phyloP scores from a whole-genome alignment of 805 yeast species.

The fission yeast (Schizosaccharomyces pombe) region DNA sequence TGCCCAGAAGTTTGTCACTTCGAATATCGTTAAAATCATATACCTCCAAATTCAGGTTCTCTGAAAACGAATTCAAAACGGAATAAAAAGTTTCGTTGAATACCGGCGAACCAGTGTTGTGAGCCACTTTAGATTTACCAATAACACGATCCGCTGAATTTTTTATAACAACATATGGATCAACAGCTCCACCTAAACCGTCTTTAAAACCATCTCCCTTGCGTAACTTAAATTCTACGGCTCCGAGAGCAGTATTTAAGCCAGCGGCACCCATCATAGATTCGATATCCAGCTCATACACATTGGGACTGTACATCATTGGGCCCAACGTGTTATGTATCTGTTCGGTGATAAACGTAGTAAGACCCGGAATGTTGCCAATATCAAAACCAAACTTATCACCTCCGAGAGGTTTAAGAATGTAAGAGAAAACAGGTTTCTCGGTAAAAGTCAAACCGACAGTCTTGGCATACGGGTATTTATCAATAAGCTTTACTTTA shows the following conservation, averaged over 20 bases:
- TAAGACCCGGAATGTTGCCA: slow-evolving; percentile 67
- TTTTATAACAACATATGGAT: slow-evolving; percentile 61
- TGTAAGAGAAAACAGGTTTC: slow-evolving; percentile 74
- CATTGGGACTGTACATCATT: slow-evolving; percentile 65
- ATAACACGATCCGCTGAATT: slow-evolving; percentile 23
- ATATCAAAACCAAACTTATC: slow-evolving; percentile 70
- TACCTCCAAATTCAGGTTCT: slow-evolving; percentile 51
- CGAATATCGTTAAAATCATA: slow-evolving; percentile 59
- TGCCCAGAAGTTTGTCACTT: slow-evolving; percentile 61
- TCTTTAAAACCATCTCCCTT: slow-evolving; percentile 45
- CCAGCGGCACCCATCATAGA: slow-evolving; percentile 71
- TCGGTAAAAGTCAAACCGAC: slow-evolving; percentile 65
- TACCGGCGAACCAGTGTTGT: slow-evolving; percentile 45
- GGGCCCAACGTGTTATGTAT: slow-evolving; percentile 73
- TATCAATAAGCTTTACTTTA: slow-evolving; percentile 67
- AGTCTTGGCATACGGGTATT: slow-evolving; percentile 85
- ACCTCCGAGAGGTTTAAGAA: slow-evolving; percentile 58
- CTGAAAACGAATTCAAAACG: slow-evolving; percentile 51
- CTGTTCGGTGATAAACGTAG: slow-evolving; percentile 62
- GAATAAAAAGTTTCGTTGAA: slow-evolving; percentile 66
- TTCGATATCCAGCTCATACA: slow-evolving; percentile 79
- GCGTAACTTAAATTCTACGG: slow-evolving; percentile 43
- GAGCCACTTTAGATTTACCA: slow-evolving; percentile 45
- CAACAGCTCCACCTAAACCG: slow-evolving; percentile 52
- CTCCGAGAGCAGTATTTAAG: slow-evolving; percentile 63